These are phyloP conservation scores for Globisporangium heterothallicum DNA, from an alignment of 352 stramenopile genomes.

Conservation along the genomic window DNA sequence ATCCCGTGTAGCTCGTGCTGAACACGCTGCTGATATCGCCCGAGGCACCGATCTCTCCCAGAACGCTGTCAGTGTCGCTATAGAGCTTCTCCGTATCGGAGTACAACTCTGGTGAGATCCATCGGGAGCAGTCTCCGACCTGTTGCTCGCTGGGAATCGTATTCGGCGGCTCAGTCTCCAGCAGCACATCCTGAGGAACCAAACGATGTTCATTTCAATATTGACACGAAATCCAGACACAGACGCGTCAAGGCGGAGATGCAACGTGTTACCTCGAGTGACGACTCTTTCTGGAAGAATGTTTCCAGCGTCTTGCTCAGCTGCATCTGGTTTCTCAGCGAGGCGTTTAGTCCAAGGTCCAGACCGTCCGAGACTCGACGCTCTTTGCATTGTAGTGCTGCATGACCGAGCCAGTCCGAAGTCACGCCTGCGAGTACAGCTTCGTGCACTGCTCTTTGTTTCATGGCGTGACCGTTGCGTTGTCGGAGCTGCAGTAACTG, in stretches of 20 bases:
- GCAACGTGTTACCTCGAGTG: constrained; percentile 16
- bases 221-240: too few relatives aligned
- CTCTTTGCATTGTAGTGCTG: constrained; percentile 35
- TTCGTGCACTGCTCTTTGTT: neutral
- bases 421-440: neutral
- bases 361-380: constrained; percentile 31
- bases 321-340: constrained; percentile 35
- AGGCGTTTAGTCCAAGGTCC: constrained; percentile 35
- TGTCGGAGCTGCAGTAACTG: neutral
- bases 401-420: constrained; percentile 27
- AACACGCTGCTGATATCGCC: constrained; percentile 4
- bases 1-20: constrained; percentile 8
- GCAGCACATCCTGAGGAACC: neutral
- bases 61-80: constrained; percentile 8
- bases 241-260: too few relatives aligned
- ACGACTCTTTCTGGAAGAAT: constrained; percentile 27
- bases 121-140: neutral
- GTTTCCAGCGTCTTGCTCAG: constrained; percentile 32
- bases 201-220: too few relatives aligned
- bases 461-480: neutral
- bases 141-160: neutral
- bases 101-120: neutral
- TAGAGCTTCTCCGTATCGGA: constrained; percentile 2
- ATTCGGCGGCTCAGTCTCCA: neutral
- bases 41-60: constrained; percentile 1